These are phyloP conservation scores for Collybia sp. DNA, from an alignment of 768 basidiomycete species.

Conservation along the genomic window DNA sequence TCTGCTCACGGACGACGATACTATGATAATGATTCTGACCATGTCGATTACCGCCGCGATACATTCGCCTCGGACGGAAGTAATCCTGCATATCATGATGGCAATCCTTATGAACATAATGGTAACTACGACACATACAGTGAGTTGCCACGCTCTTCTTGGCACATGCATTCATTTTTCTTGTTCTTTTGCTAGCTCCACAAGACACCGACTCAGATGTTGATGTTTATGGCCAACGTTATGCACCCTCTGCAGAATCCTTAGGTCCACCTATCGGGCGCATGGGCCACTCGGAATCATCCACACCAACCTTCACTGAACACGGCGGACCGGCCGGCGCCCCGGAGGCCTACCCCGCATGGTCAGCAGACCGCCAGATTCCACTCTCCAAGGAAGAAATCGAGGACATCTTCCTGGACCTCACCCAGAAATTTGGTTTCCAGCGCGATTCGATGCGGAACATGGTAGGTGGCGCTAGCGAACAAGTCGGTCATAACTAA, in stretches of 20 bases:
- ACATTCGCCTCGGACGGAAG: slow-evolving; percentile 70
- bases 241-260: slow-evolving; percentile 74
- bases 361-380: slow-evolving; percentile 88
- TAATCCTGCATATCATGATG: slow-evolving; percentile 55
- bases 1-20: slow-evolving; percentile 40
- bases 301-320: slow-evolving; percentile 71
- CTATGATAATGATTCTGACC: slow-evolving; percentile 76
- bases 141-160: slow-evolving; percentile 19
- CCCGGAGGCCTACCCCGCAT: slow-evolving; percentile 90
- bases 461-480: slow-evolving; percentile 53
- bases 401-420: slow-evolving; percentile 95
- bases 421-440: slow-evolving; percentile 98
- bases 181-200: slow-evolving; percentile 49
- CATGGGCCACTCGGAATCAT: slow-evolving; percentile 60
- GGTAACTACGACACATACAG: slow-evolving; percentile 65
- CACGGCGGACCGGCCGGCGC: slow-evolving; percentile 48
- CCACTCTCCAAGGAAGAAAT: slow-evolving; percentile 99
- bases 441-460: slow-evolving; percentile 94
- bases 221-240: slow-evolving; percentile 66
- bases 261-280: slow-evolving; percentile 50
- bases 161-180: slow-evolving; percentile 4
- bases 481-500: slow-evolving; percentile 1
- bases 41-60: slow-evolving; percentile 63
- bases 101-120: slow-evolving; percentile 60
- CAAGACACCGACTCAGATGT: slow-evolving; percentile 85